Base-by-base conservation (phyloP, 2,329 filamentous ascomycete species). In the Botrytis galanthina region DNA sequence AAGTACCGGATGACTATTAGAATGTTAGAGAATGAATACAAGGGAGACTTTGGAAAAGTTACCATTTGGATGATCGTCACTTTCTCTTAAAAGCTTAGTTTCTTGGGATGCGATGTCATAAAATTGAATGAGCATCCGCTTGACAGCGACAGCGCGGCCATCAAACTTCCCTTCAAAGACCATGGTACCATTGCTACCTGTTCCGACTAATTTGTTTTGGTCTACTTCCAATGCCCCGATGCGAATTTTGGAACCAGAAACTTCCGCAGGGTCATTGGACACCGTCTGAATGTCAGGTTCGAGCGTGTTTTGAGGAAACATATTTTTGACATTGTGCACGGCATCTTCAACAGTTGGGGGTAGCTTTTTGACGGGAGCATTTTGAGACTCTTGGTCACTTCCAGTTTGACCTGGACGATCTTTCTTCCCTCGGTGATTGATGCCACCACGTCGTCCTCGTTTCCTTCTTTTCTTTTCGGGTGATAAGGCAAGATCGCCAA, bases 111-210 rank as follows among this genome's bases (percentile, higher is more conserved):
- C 96, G 78, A 99, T 93, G 76, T 97, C 95, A 81, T 95, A 98
- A 79, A 98, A 98, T 78, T 97, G 93, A 48, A 95, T 93, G 75
- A 98, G 86, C 94, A 99, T 97, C 48, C 96, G 90, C 85, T 99
- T 99, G 66, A 99, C 94, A 1, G 96, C 96, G 39, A 99, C 95
- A 62, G 95, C 92, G 69, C 95, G 91, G 37, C 94, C 94, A 81
- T 97, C 96, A 81, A 97, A 98, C 71, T 91, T 93, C n/a, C 96
- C 96, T 67, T 93, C 92, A 82, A 96, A 98, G 0, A 99, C 96
- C 71, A 97, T 90, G 0, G 96, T 99, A n/a, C 96, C 96, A 80
- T 98, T 97, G 82, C 95, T 98, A 72, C 96, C 96, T 74, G 93
- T 91, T 35, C 90, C 90, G 44, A 92, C 85, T 76, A 91, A 87